Evolutionary conservation across 345 rosid species (phyloP).

Genomic region (Hypericum androsaemum): DNA sequence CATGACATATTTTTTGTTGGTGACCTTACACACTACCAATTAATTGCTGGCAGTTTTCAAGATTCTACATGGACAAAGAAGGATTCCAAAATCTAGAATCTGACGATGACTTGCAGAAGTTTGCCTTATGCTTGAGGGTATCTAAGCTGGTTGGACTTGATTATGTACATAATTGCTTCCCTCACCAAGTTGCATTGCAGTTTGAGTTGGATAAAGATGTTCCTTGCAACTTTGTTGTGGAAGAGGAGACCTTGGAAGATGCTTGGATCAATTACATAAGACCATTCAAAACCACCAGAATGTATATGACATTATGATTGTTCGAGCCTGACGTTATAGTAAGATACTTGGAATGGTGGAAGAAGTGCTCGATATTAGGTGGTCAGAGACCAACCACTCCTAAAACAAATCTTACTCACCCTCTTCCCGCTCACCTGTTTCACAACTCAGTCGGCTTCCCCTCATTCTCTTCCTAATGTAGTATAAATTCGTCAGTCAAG

Average conservation of each 20-base stretch:
- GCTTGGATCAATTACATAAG: constrained; percentile 32
- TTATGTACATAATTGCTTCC: constrained; percentile 30
- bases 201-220: constrained; percentile 53
- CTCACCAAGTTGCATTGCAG: constrained; percentile 47
- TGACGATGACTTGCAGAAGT: constrained; percentile 4
- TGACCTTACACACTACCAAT: constrained; percentile 28
- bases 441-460: too few species aligned
- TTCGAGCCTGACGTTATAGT: constrained; percentile 22
- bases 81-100: not conserved
- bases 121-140: constrained; percentile 16
- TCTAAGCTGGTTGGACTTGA: constrained; percentile 32
- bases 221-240: constrained; percentile 15
- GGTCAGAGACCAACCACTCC: too few species aligned
- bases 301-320: constrained; percentile 31
- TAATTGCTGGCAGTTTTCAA: constrained; percentile 16
- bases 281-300: constrained; percentile 17
- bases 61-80: constrained; percentile 16
- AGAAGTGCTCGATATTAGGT: constrained; percentile 4
- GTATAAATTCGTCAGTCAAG: too few species aligned
- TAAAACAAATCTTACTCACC: too few species aligned
- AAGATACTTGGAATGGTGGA: constrained; percentile 42
- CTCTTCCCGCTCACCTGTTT: too few species aligned
- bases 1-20: constrained; percentile 30
- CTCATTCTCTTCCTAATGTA: too few species aligned
- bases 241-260: constrained; percentile 10